These are phyloP conservation scores for Rhypophila decipiens DNA, from an alignment of 495 filamentous ascomycete species.

Conservation along the genomic window DNA sequence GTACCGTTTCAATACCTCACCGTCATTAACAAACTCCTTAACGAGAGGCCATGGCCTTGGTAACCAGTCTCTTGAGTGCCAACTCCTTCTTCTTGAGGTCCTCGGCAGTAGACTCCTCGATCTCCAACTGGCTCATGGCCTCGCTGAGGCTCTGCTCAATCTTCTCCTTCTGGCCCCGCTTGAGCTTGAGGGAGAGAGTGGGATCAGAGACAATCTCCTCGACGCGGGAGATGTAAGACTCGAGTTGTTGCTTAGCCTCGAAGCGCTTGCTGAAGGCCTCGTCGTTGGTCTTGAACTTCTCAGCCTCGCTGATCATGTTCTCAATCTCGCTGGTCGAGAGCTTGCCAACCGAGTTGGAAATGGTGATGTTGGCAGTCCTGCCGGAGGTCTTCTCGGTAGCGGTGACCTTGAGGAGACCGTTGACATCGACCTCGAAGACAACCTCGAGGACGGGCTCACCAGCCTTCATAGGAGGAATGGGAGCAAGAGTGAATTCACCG, in stretches of 20 bases:
- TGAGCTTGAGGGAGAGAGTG: constrained; percentile 90
- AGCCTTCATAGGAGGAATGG: constrained; percentile 96
- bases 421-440: constrained; percentile 99
- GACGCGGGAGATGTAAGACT: constrained; percentile 97
- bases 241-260: constrained; percentile 96
- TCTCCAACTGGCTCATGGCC: constrained; percentile 44
- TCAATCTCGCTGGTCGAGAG: constrained; percentile 93
- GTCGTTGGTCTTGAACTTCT: constrained; percentile 97
- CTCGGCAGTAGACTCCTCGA: constrained; percentile 69
- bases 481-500: constrained; percentile 96
- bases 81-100: constrained; percentile 99
- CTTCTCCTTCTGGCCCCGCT: constrained; percentile 99
- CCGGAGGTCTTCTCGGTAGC: constrained; percentile 99
- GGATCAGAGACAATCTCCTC: constrained; percentile 98
- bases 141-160: constrained; percentile 77
- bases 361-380: constrained; percentile 98
- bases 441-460: constrained; percentile 96
- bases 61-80: constrained; percentile 93
- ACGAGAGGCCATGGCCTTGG: constrained; percentile 90
- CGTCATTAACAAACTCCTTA: constrained; percentile 45
- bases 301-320: constrained; percentile 82
- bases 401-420: constrained; percentile 99
- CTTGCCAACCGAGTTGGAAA: constrained; percentile 99
- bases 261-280: constrained; percentile 99
- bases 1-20: constrained; percentile 20